These are phyloP conservation scores for Phytophthora sansomeana DNA, from an alignment of 352 stramenopile species.

Conservation along the genomic window DNA sequence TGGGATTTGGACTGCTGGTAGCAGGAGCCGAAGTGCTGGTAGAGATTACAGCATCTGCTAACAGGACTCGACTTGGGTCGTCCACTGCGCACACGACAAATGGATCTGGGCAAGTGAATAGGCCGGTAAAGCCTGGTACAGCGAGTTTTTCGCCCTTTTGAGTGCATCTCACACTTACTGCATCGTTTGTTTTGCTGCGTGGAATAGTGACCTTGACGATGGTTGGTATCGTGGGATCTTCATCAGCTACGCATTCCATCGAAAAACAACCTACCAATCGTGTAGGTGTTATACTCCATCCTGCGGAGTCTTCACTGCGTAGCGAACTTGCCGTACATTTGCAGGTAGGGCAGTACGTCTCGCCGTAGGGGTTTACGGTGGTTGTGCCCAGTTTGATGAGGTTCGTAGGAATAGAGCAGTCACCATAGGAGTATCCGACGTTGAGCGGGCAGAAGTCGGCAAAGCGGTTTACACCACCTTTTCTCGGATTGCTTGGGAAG, in stretches of 20 bases:
- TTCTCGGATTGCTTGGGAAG: conserved; percentile 45
- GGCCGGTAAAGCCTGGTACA: conserved; percentile 59
- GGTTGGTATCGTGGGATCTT: conserved; percentile 3
- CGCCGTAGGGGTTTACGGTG: conserved; percentile 67
- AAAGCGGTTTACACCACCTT: conserved; percentile 59
- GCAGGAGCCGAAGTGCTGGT: not conserved
- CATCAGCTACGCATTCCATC: conserved; percentile 51
- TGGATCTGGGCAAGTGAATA: conserved; percentile 72
- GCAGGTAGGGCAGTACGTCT: conserved; percentile 76
- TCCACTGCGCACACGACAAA: conserved; percentile 54
- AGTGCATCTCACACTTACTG: conserved; percentile 52
- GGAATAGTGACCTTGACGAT: conserved; percentile 56
- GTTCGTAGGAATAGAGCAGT: conserved; percentile 61
- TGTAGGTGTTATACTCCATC: conserved; percentile 55
- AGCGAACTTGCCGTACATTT: conserved; percentile 71
- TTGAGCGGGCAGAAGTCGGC: conserved; percentile 79
- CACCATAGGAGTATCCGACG: conserved; percentile 56
- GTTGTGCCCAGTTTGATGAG: conserved; percentile 48
- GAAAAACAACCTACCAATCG: conserved; percentile 71
- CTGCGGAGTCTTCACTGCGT: conserved; percentile 56
- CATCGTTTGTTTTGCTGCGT: conserved; percentile 16
- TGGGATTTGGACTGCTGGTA: not conserved
- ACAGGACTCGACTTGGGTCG: conserved; percentile 7
- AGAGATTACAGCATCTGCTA: not conserved
- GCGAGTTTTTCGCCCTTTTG: conserved; percentile 45